Evolutionary conservation across 2,329 filamentous ascomycete species (phyloP), one percentile per base, ranked within the genome.

Genomic region (Talaromyces marneffei): DNA sequence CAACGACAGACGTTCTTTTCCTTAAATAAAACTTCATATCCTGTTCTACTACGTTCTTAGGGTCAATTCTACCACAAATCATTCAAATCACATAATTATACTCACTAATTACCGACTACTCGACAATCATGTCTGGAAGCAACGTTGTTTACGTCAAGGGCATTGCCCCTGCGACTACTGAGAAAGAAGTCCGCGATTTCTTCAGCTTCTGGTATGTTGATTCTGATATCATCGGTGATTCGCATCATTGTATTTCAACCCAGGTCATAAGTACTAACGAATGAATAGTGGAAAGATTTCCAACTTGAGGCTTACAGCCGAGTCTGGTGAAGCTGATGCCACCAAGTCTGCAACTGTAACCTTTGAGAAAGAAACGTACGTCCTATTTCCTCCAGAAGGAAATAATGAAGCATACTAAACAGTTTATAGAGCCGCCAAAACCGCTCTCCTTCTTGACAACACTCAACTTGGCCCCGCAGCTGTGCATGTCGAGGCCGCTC

Each of bases 101-200:
- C 14, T 3, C 1, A 18, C n/a, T 48, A 57, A 37, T 4, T 18
- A 31, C n/a, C 27, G 31, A 23, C 16, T 10, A 57, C 23, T 37
- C 37, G 46, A 46, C 37, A 74, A 81, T 42, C 66, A 87, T 87
- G 84, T 79, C 83, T 70, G 74, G 67, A 57, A 67, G 78, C 69
- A 84, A 79, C 70, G 93, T 89, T 56, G 91, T 97, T 66, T 81
- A 92, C 79, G 92, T 97, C 71, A 89, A 90, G 79, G 92, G 94
- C 80, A 96, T 99, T 79, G 87, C 90, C 68, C 75, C 82, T 65
- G 79, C 87, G 74, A 97, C 93, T 61, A 86, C 85, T 68, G 92
- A 99, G 78, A 88, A 92, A 79, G 92, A 97, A 78, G 87, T 99
- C 70, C 87, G 86, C 72, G 92, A 96, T 74, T 99, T 99, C 83